Evolutionary conservation across 345 rosid genomes (phyloP), one percentile per base, ranked within the genome.

Genomic region (Camelina sativa): DNA sequence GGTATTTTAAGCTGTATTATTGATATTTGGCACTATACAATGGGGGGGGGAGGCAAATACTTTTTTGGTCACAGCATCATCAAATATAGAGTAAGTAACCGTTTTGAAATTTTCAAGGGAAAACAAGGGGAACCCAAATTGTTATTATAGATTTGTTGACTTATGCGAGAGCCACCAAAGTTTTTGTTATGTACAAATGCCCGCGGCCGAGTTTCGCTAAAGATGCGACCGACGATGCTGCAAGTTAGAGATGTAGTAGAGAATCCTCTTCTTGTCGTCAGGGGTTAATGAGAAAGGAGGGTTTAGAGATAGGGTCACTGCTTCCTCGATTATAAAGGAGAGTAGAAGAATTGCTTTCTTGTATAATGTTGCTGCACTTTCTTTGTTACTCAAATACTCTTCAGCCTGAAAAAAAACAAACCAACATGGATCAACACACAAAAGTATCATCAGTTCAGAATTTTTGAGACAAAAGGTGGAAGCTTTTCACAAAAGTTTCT

Each of bases 261-360:
- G 82, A 48, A 89, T 83, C 80, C 82, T 77, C 82, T 81, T 83
- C 84, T 81, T 80, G 68, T 80, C 67, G 32, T 84, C 84, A 69
- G 72, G 73, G 53, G 84, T 77, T 71, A 85, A 74, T 23, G 76
- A 64, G 81, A 91, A 86, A 58, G 84, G 91, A 47, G 85, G 92
- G 69, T 77, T 82, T 72, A 86, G 62, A n/a, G 85, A 86, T 65
- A 89, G 82, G 78, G 81, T 81, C 59, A 71, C 41, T 50, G 97
- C 92, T 80, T 89, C 97, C 73, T 79, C 88, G 15, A 74, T 67
- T 48, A 86, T 76, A 69, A 91, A 89, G 55, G 88, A 84, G 65
- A 91, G 86, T 60, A 91, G 83, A 72, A 86, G 74, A 82, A 72
- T 73, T 58, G 97, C 88, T 86, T 87, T 87, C 56, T 86, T 83